Conservation (phyloP, 352 stramenopile species). For the Phytophthora ramorum region DNA sequence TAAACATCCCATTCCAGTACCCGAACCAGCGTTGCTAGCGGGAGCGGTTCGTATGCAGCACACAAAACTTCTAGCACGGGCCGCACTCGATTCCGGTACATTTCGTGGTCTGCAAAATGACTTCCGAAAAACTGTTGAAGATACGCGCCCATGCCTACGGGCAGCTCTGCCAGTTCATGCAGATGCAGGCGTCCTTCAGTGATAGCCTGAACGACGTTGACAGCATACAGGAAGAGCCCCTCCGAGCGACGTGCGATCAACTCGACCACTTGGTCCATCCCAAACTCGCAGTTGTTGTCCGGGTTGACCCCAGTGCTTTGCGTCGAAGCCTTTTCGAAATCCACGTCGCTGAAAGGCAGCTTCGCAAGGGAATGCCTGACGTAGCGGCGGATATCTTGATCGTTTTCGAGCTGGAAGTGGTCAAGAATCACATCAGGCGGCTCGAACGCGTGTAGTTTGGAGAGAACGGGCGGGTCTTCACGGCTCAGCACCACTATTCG, state of each 20-base stretch:
- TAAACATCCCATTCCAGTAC: slow-evolving; percentile 70
- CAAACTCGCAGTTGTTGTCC: slow-evolving; percentile 13
- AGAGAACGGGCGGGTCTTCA: slow-evolving; percentile 64
- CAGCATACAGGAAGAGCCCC: slow-evolving; percentile 76
- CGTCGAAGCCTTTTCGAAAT: slow-evolving; percentile 12
- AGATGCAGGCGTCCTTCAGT: slow-evolving; percentile 55
- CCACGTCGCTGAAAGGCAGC: slow-evolving; percentile 11
- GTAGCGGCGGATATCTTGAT: slow-evolving; percentile 53
- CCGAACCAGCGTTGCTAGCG: slow-evolving; percentile 46
- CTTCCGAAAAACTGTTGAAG: slow-evolving; percentile 76
- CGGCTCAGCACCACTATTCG: slow-evolving; percentile 70
- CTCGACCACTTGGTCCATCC: slow-evolving; percentile 46
- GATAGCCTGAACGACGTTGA: slow-evolving; percentile 78
- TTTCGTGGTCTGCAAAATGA: slow-evolving; percentile 55
- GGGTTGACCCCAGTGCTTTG: neutral
- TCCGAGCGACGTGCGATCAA: slow-evolving; percentile 65
- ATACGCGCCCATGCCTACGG: slow-evolving; percentile 70
- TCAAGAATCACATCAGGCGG: slow-evolving; percentile 55
- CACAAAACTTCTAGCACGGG: slow-evolving; percentile 76
- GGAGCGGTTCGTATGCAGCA: slow-evolving; percentile 70
- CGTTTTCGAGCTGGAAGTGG: slow-evolving; percentile 51
- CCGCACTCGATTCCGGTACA: slow-evolving; percentile 64
- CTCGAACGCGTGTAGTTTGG: slow-evolving; percentile 62
- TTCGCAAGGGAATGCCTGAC: slow-evolving; percentile 29
- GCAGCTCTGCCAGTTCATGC: slow-evolving; percentile 60